phyloP scores from a whole-genome alignment of 2,329 filamentous ascomycete genomes.

The Biscogniauxia mediterranea region DNA sequence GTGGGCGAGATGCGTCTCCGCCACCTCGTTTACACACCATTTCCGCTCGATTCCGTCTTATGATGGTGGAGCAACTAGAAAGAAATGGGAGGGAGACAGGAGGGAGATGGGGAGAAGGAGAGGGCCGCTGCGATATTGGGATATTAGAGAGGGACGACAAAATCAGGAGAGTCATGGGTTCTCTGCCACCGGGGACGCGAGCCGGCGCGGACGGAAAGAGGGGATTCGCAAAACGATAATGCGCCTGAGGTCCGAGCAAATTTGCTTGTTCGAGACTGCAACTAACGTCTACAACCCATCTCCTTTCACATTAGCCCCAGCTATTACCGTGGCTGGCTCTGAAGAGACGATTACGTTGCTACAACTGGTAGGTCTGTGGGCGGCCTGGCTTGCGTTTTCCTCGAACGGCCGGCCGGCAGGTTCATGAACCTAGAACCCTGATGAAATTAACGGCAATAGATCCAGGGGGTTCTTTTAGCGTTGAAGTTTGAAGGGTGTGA shows the following conservation, averaged over 20 bases:
- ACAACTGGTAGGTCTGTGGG: background rate
- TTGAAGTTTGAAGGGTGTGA: background rate
- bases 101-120: background rate
- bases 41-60: background rate
- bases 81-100: background rate
- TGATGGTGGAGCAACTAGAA: background rate
- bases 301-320: background rate
- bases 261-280: background rate
- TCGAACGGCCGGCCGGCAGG: background rate
- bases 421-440: background rate
- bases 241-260: background rate
- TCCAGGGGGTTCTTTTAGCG: background rate
- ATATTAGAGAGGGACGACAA: too few relatives aligned
- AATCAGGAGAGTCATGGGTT: background rate
- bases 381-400: background rate
- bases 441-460: background rate
- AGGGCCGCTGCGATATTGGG: background rate
- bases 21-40: background rate
- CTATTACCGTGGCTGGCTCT: background rate
- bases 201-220: background rate
- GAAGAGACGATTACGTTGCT: background rate
- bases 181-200: background rate
- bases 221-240: background rate
- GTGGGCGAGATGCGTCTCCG: background rate
- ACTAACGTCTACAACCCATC: background rate